Conservation (phyloP, 345 rosid species). For the Brassica carinata region DNA sequence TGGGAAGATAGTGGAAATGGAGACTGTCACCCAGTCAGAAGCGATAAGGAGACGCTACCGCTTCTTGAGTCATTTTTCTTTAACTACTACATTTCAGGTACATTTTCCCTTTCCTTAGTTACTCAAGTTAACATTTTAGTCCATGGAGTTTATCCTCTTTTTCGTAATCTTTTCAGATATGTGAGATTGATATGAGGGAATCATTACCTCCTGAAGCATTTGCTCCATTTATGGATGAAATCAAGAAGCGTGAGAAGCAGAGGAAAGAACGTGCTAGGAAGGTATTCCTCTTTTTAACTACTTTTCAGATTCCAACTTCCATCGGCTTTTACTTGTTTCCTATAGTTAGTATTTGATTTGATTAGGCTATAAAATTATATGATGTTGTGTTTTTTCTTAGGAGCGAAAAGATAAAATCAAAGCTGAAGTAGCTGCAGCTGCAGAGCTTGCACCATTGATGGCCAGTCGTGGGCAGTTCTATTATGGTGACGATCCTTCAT, state of each 20-base stretch:
- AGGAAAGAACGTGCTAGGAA: slow-evolving; percentile 75
- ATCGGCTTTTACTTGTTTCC: background rate
- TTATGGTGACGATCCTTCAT: slow-evolving; percentile 50
- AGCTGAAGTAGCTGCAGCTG: slow-evolving; percentile 73
- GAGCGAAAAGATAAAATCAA: slow-evolving; percentile 71
- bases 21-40: slow-evolving; percentile 82
- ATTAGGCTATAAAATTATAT: background rate
- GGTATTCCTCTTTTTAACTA: slow-evolving; percentile 47
- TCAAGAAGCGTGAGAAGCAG: slow-evolving; percentile 78
- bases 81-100: slow-evolving; percentile 87
- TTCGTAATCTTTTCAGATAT: slow-evolving; percentile 56
- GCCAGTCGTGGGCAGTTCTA: slow-evolving; percentile 47
- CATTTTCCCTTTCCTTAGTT: background rate
- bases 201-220: slow-evolving; percentile 64
- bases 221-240: slow-evolving; percentile 85
- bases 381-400: slow-evolving; percentile 46
- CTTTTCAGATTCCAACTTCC: background rate
- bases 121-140: background rate
- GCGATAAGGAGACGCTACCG: slow-evolving; percentile 85
- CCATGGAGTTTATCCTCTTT: slow-evolving; percentile 8
- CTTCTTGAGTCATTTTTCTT: slow-evolving; percentile 86
- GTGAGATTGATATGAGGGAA: slow-evolving; percentile 84
- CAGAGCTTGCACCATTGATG: slow-evolving; percentile 50
- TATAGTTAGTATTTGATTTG: background rate
- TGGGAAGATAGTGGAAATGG: slow-evolving; percentile 86